Evolutionary conservation across 1,284 basidiomycete species (phyloP), one percentile per base, ranked within the genome.

Genomic region (Tetrapyrgos nigripes): DNA sequence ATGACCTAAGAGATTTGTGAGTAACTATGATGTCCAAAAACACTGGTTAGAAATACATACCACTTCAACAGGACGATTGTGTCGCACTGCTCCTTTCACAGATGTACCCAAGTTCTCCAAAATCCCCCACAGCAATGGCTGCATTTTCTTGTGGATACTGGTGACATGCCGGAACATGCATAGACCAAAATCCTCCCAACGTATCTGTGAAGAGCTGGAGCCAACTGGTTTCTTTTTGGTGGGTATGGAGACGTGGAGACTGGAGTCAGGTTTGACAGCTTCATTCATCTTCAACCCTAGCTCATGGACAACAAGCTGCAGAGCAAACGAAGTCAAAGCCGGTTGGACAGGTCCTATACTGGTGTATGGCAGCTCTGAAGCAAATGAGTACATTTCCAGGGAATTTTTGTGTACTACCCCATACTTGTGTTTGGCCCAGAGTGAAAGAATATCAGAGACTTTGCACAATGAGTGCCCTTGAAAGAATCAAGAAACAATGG

Each of bases 251-350:
- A 46, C 53, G 35, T 55, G 53, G 17, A 55, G 44, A 3, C 53
- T 44, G 17, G 17, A 35, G 14, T 17, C 21, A 17, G 43, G 40
- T 46, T 55, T 29, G 13, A 55, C 43, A 23, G 53, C 53, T 24
- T 45, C 44, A 13, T 31, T 26, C 23, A 47, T 47, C 33, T 47
- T n/a, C 51, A 19, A 26, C n/a, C 6, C 51, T 11, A 53, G 29
- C 51, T 53, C 27, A 11, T 27, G 29, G n/a, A 19, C 13, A 13
- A 55, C 29, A 2, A 26, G 33, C 28, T 55, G 53, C 6, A 55
- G 28, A n/a, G 53, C 53, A 35, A 48, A 55, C 10, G 53, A 55
- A 4, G 53, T 31, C 21, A 55, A 23, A 26, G 53, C 53, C 27
- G 44, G 44, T n/a, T 44, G 11, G 19, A 55, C 53, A 31, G 40